Evolutionary conservation across 129 eudicot species (phyloP).

Genomic region (Logfia minima): DNA sequence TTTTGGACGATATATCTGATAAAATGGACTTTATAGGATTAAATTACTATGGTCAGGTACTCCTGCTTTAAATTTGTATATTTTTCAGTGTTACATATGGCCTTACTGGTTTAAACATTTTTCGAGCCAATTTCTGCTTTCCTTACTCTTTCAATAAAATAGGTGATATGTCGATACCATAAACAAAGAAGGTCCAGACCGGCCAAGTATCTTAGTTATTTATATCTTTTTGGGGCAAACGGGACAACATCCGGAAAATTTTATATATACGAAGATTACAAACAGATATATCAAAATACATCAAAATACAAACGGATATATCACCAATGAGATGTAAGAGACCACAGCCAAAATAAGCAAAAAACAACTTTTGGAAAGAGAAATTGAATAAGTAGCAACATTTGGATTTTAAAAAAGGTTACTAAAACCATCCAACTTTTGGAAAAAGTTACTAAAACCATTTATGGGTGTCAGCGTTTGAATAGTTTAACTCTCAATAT

Average conservation of each 20-base stretch:
- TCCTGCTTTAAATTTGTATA: neutral
- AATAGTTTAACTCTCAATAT: neutral
- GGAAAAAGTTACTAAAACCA: neutral
- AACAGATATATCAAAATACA: too few relatives aligned
- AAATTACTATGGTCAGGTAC: conserved; percentile 95
- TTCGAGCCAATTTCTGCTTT: conserved; percentile 14
- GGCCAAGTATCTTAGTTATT: neutral
- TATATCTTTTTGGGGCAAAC: too few relatives aligned
- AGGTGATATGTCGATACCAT: neutral
- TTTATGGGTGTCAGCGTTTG: neutral
- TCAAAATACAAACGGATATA: too few relatives aligned
- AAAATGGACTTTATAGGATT: conserved; percentile 88
- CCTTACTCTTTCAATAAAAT: neutral
- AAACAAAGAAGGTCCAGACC: neutral
- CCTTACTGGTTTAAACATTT: neutral
- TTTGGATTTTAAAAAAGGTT: too few relatives aligned
- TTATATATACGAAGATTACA: too few relatives aligned
- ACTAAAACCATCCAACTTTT: neutral
- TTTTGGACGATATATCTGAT: conserved; percentile 70
- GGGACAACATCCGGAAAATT: too few relatives aligned
- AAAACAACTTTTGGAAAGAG: neutral
- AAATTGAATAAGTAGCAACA: neutral
- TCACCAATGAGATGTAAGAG: too few relatives aligned
- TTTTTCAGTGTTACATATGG: neutral
- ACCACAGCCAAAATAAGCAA: too few relatives aligned